Conservation (phyloP, 2,329 filamentous ascomycete species). For the Fonsecaea pugnacius region DNA sequence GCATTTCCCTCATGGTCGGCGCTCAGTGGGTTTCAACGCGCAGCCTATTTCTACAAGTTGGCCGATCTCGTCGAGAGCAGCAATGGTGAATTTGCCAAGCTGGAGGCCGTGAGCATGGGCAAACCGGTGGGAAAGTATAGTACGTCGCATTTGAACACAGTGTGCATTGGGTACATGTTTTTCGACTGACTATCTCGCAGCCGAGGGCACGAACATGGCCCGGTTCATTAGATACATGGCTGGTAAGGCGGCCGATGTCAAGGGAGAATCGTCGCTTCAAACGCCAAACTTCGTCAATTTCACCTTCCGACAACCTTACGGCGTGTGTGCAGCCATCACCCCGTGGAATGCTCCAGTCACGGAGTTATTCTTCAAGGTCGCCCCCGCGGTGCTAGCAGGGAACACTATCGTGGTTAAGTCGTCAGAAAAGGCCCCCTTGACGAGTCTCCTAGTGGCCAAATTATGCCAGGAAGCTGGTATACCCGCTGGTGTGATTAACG, state of each 20-base stretch:
- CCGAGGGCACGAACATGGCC: too few species aligned
- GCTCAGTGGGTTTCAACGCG: constrained; percentile 50
- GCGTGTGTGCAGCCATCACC: constrained; percentile 43
- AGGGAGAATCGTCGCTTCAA: not conserved
- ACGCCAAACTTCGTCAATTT: not conserved
- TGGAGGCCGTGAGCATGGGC: constrained; percentile 56
- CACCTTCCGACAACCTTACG: constrained; percentile 29
- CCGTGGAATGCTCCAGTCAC: constrained; percentile 50
- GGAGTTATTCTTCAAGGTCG: constrained; percentile 48
- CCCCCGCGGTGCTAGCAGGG: constrained; percentile 48
- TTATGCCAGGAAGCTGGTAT: constrained; percentile 51
- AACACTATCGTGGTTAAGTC: constrained; percentile 54
- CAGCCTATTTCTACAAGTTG: constrained; percentile 47
- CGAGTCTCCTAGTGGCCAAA: constrained; percentile 43
- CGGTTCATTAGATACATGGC: not conserved
- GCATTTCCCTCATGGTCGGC: constrained; percentile 50
- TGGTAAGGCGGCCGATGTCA: not conserved
- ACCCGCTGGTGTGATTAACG: constrained; percentile 50
- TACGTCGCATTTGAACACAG: not conserved
- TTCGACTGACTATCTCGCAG: too few species aligned
- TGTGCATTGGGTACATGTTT: not conserved
- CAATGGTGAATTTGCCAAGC: constrained; percentile 48
- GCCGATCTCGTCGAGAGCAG: constrained; percentile 48
- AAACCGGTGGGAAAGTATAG: constrained; percentile 46
- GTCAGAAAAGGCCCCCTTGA: constrained; percentile 51